Evolutionary conservation across 768 basidiomycete species (phyloP).

Genomic region (Leucosporidium scottii): DNA sequence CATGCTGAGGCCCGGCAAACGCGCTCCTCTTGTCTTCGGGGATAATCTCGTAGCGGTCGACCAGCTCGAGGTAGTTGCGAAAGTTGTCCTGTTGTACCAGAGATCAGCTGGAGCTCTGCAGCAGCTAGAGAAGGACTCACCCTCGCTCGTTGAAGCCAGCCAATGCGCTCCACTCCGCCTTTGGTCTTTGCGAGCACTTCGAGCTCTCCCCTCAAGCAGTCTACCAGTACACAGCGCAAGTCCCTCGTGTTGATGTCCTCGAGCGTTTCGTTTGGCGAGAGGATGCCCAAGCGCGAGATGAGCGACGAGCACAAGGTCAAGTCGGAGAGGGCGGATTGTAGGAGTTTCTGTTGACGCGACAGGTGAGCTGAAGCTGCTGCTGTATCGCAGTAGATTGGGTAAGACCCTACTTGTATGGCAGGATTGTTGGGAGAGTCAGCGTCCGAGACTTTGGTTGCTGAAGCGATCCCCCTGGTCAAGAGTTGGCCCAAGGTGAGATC

Average conservation of each 20-base stretch:
- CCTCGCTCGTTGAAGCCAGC: constrained; percentile 52
- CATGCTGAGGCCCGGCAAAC: constrained; percentile 11
- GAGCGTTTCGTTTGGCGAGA: constrained; percentile 74
- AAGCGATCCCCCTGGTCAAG: constrained; percentile 16
- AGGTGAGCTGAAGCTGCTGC: not conserved
- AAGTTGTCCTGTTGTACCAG: constrained; percentile 17
- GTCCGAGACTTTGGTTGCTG: not conserved
- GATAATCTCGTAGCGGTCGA: constrained; percentile 60
- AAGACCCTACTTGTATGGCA: not conserved
- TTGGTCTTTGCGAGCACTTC: constrained; percentile 55
- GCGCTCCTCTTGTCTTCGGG: constrained; percentile 53
- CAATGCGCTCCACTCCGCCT: constrained; percentile 56
- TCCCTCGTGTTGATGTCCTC: constrained; percentile 75
- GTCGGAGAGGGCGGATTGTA: constrained; percentile 54
- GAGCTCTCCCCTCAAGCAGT: constrained; percentile 61
- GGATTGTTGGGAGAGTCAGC: constrained; percentile 22
- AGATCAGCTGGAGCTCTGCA: no score
- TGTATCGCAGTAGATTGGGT: not conserved
- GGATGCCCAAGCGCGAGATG: constrained; percentile 58
- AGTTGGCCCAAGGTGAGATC: constrained; percentile 27
- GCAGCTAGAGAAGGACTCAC: constrained; percentile 46
- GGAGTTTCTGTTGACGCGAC: constrained; percentile 50
- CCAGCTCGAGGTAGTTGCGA: constrained; percentile 26
- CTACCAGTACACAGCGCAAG: constrained; percentile 66
- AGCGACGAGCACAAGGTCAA: constrained; percentile 52